Base-by-base conservation (phyloP, 257 asterid species). In the Scutellaria barbata region DNA sequence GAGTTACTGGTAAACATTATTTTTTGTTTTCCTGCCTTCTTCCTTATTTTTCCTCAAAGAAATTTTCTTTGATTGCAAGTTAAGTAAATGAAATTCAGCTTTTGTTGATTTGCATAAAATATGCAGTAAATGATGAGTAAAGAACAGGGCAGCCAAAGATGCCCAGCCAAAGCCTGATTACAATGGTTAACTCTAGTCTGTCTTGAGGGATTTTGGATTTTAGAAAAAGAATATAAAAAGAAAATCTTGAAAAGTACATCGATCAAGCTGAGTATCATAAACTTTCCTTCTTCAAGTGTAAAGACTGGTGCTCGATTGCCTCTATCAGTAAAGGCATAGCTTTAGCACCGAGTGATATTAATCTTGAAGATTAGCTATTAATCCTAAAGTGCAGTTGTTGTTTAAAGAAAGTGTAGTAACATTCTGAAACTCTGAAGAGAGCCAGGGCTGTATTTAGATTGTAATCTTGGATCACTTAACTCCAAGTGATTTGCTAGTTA, bases 1-100 rank as follows among this genome's bases (percentile, higher is more conserved):
- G 79, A 89, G 96, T 81, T 82, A 73, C 80, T 79, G 79, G 96
- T 87, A 63, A 17, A 10, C 8, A 6, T 68, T 17, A 0, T 68
- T n/a, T 51, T 16, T 6, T n/a, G 13, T 13, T n/a, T 20, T 1
- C 14, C 37, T 22, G 41, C 17, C 7, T 40, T 8, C 41, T 42
- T 61, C 35, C 51, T 41, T 11, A 39, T 11, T 17, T 69, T 7
- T 10, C 16, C 16, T 10, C 22, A 33, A 57, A 1, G 35, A 16
- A 22, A 1, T 53, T 63, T 69, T 33, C 43, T 46, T 40, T 73
- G 14, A 20, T 61, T 5, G 10, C 10, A 4, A 42, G 39, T 22
- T 61, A 5, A 39, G 40, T 18, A 39, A 62, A n/a, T 72, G 35
- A 20, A 39, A 11, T 39, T 14, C 35, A 35, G 25, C 25, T 22